Evolutionary conservation across 2,329 filamentous ascomycete species (phyloP), one percentile per base, ranked within the genome.

Genomic region (Fusarium penzigii): DNA sequence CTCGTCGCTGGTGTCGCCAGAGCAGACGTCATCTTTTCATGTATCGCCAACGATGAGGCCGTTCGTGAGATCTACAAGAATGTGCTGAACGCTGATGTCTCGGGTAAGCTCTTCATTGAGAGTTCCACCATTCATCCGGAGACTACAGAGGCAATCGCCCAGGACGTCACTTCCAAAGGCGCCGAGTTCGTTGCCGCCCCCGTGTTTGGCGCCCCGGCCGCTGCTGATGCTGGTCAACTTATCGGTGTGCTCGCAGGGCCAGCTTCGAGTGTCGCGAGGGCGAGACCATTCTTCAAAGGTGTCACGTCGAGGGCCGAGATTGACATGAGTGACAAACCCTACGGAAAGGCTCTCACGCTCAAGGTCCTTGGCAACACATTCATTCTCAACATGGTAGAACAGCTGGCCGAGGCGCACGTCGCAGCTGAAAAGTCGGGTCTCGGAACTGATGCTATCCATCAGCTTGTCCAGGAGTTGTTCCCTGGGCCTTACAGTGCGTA

Each of bases 321-420:
- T 53, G 84, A 93, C 67, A 86, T 91, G 70, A 78, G 79, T 42
- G 84, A 81, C 57, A 81, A 90, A 70, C 81, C 87, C 1, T 85
- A 86, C 44, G 83, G 87, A 47, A 83, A 84, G 48, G 86, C 91
- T 5, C 81, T 85, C 2, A 81, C 84, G 42, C 77, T 96, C 44
- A 94, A 96, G 73, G 78, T 96, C 17, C 80, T 96, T 10, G 92
- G 92, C 51, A 96, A 96, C 71, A 90, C 88, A 0, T 92, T 96
- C 68, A 81, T 96, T 62, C 69, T 95, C 39, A 89, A 89, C 74
- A 92, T 92, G 81, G 82, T 92, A 20, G 87, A 92, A 66, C 81
- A 89, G 46, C 75, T 96, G 5, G 85, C 89, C 2, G 90, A 96
- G 74, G 88, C 86, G 6, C 82, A 93, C 66, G 84, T 88, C 1